Conservation (phyloP, 495 filamentous ascomycete genomes). For the Tuber umbilicatum region DNA sequence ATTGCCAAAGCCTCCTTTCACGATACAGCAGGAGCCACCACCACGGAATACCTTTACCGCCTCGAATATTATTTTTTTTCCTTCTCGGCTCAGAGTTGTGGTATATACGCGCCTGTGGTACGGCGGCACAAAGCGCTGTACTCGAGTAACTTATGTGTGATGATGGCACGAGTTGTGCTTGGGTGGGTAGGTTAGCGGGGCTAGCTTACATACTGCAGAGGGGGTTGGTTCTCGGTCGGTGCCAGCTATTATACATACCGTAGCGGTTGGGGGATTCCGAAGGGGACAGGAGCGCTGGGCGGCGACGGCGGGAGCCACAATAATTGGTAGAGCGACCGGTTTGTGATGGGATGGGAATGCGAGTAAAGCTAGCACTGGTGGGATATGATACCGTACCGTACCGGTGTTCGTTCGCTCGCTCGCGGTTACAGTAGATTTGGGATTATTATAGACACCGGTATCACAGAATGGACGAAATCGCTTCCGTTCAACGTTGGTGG, state of each 20-base stretch:
- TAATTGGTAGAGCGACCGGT: no score
- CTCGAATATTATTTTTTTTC: background rate
- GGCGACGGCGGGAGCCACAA: background rate
- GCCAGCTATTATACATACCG: background rate
- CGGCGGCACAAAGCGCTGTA: background rate
- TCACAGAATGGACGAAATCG: background rate
- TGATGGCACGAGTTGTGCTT: background rate
- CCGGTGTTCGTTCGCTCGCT: no score
- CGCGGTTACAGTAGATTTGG: no score
- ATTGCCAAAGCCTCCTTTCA: slow-evolving; percentile 15
- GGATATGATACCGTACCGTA: background rate
- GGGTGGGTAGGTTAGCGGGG: background rate
- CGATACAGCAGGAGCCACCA: background rate
- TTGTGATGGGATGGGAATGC: no score
- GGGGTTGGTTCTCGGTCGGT: background rate
- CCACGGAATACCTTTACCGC: background rate
- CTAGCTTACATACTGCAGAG: background rate
- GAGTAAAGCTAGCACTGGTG: no score
- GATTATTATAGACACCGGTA: no score
- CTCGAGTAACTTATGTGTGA: background rate
- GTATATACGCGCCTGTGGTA: background rate
- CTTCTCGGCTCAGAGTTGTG: background rate
- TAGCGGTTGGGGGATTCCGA: background rate
- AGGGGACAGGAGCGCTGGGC: background rate
- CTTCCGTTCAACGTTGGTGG: background rate